Percentiles rank a stretch among this genome's conserved stretches.
These are phyloP conservation scores for Fusarium scirpi DNA, from an alignment of 2,329 filamentous ascomycete genomes.

Conservation along the genomic window DNA sequence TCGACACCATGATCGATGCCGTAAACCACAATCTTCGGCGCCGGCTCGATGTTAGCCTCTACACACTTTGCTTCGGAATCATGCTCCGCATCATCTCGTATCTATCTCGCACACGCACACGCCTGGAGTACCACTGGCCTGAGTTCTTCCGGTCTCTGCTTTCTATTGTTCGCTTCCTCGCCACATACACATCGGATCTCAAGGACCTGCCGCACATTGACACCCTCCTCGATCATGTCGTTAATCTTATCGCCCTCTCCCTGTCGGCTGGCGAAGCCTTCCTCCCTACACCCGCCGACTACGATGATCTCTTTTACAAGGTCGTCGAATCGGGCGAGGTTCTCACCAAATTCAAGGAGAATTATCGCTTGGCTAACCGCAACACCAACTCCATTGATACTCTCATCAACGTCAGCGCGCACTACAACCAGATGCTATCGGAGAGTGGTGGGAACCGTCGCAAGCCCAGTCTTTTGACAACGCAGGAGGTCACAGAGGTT, in stretches of 20 bases:
- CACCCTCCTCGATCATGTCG: conserved; percentile 79
- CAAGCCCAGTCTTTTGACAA: conserved; percentile 78
- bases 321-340: conserved; percentile 91
- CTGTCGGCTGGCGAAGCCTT: conserved; percentile 91
- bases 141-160: conserved; percentile 93
- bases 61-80: conserved; percentile 84
- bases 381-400: conserved; percentile 82
- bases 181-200: conserved; percentile 85
- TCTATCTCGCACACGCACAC: conserved; percentile 83
- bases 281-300: conserved; percentile 85
- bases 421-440: conserved; percentile 87
- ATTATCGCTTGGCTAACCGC: conserved; percentile 71
- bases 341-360: conserved; percentile 83
- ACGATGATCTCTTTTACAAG: conserved; percentile 99
- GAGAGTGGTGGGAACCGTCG: conserved; percentile 57
- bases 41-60: conserved; percentile 85
- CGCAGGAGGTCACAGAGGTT: conserved; percentile 84
- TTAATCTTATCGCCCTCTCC: conserved; percentile 85
- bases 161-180: conserved; percentile 89
- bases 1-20: conserved; percentile 90
- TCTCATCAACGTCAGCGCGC: conserved; percentile 82
- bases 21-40: conserved; percentile 94
- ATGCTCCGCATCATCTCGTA: conserved; percentile 86
- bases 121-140: conserved; percentile 91
- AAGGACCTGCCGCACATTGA: conserved; percentile 76